phyloP scores from a whole-genome alignment of 192 early-diverging fungal genomes.

The Pilaira anomala region DNA sequence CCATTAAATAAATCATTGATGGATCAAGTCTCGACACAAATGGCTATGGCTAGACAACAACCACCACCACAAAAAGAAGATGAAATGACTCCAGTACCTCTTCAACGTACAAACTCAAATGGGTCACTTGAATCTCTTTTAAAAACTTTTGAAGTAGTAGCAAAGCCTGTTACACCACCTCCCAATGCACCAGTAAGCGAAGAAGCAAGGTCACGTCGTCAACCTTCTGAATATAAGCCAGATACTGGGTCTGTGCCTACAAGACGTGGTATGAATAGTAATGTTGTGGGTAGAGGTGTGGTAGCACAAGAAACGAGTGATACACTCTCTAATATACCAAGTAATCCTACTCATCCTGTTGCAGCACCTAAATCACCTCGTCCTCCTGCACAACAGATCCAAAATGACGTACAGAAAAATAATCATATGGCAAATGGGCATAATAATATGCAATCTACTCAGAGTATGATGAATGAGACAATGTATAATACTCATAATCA shows the following conservation, averaged over 20 bases:
- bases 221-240: conserved; percentile 1
- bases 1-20: conserved; percentile 14
- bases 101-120: not conserved
- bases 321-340: not conserved
- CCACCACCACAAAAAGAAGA: too few species aligned
- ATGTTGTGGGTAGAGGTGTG: not conserved
- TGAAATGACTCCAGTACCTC: not conserved
- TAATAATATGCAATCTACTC: not conserved
- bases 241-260: not conserved
- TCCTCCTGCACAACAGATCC: not conserved
- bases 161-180: too few species aligned
- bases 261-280: not conserved
- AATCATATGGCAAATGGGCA: not conserved
- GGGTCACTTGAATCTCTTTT: not conserved
- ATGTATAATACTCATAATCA: not conserved
- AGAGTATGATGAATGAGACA: not conserved
- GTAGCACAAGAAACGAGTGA: too few species aligned
- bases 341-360: not conserved
- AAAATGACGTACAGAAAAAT: not conserved
- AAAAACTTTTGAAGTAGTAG: conserved; percentile 1
- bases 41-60: not conserved
- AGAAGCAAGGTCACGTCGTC: not conserved
- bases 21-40: not conserved
- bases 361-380: conserved; percentile 11
- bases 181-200: not conserved